Conservation (phyloP, 345 rosid species). For the Boechera divaricarpa region DNA sequence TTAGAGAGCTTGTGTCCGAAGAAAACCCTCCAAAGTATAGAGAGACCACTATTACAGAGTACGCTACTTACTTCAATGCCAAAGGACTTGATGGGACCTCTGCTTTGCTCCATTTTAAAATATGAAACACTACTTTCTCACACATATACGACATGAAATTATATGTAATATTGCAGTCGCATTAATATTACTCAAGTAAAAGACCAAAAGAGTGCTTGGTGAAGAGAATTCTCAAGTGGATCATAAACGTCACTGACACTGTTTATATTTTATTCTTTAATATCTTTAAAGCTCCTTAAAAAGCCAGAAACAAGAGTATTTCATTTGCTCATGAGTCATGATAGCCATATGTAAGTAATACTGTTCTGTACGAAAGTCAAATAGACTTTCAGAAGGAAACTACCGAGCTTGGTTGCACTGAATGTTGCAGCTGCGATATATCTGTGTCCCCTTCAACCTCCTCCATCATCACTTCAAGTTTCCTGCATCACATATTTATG, state of each 20-base stretch:
- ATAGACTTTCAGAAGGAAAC: conserved; percentile 31
- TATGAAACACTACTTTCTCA: conserved; percentile 25
- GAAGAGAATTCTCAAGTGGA: conserved; percentile 17
- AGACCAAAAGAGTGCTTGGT: background rate
- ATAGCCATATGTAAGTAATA: conserved; percentile 28
- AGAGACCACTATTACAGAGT: conserved; percentile 49
- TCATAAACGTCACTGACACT: conserved; percentile 19
- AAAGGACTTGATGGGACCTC: conserved; percentile 54
- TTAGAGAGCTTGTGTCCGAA: conserved; percentile 56
- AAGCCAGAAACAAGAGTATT: conserved; percentile 14
- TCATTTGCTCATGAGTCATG: conserved; percentile 32
- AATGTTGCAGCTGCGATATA: conserved; percentile 35
- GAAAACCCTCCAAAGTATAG: conserved; percentile 56
- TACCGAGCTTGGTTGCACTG: conserved; percentile 35
- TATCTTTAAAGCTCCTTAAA: conserved; percentile 4
- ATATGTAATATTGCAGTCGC: conserved; percentile 17
- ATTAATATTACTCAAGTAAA: background rate
- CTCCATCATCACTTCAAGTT: conserved; percentile 46
- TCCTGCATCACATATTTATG: conserved; percentile 32
- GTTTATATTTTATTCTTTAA: conserved; percentile 21
- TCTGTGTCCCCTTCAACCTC: conserved; percentile 32
- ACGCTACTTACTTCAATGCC: conserved; percentile 26
- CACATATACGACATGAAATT: background rate
- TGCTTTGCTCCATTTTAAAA: conserved; percentile 41
- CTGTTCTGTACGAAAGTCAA: conserved; percentile 36